Percentiles rank a stretch among this genome's conserved stretches.
Conservation (phyloP, 768 basidiomycete genomes). For the Leccinum incarnatum region DNA sequence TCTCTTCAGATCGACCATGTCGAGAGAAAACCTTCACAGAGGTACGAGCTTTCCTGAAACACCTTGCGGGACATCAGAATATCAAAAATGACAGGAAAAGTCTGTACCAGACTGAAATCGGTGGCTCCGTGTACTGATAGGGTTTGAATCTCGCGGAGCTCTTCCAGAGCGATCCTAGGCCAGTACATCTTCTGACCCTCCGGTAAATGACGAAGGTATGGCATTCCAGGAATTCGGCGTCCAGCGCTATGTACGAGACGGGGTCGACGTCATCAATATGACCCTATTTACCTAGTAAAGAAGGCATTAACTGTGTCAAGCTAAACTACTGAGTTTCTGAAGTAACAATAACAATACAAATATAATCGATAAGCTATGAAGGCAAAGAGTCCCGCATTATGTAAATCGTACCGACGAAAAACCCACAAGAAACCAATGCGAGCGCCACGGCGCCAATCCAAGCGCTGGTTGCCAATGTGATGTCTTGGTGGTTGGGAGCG, state of each 20-base stretch:
- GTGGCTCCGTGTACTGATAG: too few relatives aligned
- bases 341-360: not conserved
- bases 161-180: too few relatives aligned
- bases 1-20: too few relatives aligned
- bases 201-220: not conserved
- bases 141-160: too few relatives aligned
- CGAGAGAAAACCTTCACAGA: too few relatives aligned
- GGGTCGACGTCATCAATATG: not conserved
- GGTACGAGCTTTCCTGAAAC: too few relatives aligned
- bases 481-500: constrained; percentile 8
- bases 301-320: not conserved
- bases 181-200: not conserved
- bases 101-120: too few relatives aligned
- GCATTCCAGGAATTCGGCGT: not conserved
- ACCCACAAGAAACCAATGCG: constrained; percentile 18
- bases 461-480: constrained; percentile 26
- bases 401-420: constrained; percentile 31
- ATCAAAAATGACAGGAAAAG: too few relatives aligned
- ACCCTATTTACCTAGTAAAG: not conserved
- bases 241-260: not conserved
- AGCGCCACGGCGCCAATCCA: constrained; percentile 40
- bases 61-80: too few relatives aligned
- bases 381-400: constrained; percentile 26
- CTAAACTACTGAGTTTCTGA: not conserved
- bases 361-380: not conserved